These are phyloP conservation scores for Begonia fuchsioides DNA, from an alignment of 306 rosid species.

Conservation along the genomic window DNA sequence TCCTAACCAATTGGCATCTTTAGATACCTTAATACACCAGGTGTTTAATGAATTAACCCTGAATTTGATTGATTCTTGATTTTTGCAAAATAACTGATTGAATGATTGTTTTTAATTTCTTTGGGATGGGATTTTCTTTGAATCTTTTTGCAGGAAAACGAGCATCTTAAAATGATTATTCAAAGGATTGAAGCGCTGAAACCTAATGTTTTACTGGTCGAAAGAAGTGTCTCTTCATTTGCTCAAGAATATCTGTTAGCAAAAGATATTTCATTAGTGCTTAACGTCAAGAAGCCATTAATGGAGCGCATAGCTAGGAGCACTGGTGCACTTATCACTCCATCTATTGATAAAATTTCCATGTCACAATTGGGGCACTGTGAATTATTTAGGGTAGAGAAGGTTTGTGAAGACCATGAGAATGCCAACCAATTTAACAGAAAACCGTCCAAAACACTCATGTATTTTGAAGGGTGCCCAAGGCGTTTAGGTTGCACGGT, in stretches of 20 bases:
- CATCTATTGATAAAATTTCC: constrained; percentile 59
- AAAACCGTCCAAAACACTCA: constrained; percentile 73
- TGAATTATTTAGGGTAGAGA: constrained; percentile 78
- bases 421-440: constrained; percentile 42
- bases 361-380: constrained; percentile 68
- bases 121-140: constrained; percentile 4
- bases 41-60: constrained; percentile 23
- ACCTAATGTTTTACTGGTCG: constrained; percentile 93
- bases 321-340: constrained; percentile 71
- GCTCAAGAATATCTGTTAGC: constrained; percentile 71
- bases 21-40: constrained; percentile 80
- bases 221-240: constrained; percentile 72
- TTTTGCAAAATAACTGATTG: neutral
- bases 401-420: constrained; percentile 57
- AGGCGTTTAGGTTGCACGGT: constrained; percentile 97
- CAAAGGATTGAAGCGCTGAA: constrained; percentile 76
- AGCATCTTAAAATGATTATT: constrained; percentile 65
- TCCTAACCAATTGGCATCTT: constrained; percentile 78
- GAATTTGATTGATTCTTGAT: neutral
- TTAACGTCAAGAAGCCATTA: constrained; percentile 86
- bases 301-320: constrained; percentile 86
- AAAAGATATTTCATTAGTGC: constrained; percentile 86
- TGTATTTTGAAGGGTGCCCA: constrained; percentile 98
- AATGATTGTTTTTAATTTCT: neutral
- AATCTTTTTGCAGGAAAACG: constrained; percentile 58